Evolutionary conservation across 2,329 filamentous ascomycete species (phyloP).

Genomic region (Colletotrichum spaethianum): DNA sequence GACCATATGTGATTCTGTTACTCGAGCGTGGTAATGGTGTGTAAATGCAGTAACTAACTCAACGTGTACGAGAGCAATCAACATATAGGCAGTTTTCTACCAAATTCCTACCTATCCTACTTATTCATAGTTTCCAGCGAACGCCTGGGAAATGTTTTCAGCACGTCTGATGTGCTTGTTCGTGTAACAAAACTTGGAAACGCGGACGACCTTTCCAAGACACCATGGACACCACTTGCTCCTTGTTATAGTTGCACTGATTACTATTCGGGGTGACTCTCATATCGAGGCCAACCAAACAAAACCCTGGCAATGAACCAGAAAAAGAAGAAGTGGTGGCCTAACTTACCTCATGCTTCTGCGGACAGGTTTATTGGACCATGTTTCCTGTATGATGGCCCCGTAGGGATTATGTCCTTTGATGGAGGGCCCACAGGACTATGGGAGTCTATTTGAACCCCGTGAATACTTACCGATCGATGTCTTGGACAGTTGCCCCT

Average conservation of each 20-base stretch:
- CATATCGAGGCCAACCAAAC: neutral
- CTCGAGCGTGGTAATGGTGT: neutral
- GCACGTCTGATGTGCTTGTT: neutral
- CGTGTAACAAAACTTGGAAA: too few relatives aligned
- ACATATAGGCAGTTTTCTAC: neutral
- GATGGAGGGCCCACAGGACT: too few relatives aligned
- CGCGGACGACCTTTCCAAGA: neutral
- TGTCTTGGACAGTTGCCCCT: neutral
- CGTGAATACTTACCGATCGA: neutral
- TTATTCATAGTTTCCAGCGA: too few relatives aligned
- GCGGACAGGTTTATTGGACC: neutral
- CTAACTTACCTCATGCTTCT: neutral
- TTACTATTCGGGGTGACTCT: neutral
- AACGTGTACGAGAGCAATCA: neutral
- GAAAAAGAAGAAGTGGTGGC: neutral
- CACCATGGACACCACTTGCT: neutral
- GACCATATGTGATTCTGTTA: neutral
- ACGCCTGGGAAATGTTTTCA: neutral
- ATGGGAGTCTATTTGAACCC: neutral
- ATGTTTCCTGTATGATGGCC: too few relatives aligned
- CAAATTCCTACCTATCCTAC: neutral
- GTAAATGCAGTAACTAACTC: neutral
- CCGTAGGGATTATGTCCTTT: too few relatives aligned
- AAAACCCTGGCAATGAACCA: too few relatives aligned
- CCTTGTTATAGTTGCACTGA: neutral